These are phyloP conservation scores for Petrea volubilis DNA, from an alignment of 257 asterid genomes.

Conservation along the genomic window DNA sequence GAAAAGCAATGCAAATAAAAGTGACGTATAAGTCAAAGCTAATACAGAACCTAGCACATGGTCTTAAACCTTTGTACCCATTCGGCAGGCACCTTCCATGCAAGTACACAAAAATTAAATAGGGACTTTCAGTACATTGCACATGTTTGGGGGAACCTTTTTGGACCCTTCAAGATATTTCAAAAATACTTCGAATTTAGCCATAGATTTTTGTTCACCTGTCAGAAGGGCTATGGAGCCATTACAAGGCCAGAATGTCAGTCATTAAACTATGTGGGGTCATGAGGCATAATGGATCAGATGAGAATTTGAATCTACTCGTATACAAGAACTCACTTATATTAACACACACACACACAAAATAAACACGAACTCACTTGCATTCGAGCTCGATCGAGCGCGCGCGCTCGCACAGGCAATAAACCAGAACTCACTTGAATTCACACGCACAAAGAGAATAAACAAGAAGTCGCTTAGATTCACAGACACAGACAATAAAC, in stretches of 20 bases:
- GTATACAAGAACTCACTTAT: background rate
- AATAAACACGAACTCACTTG: too few species aligned
- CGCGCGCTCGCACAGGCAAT: too few species aligned
- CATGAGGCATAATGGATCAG: background rate
- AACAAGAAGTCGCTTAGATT: too few species aligned
- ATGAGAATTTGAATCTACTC: background rate
- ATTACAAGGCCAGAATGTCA: background rate
- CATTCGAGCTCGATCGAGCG: too few species aligned
- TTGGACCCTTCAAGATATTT: background rate
- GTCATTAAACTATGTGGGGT: constrained; percentile 3
- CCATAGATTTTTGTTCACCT: background rate
- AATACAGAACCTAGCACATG: background rate
- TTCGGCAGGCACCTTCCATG: constrained; percentile 8
- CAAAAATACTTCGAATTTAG: background rate
- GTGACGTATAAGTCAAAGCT: background rate
- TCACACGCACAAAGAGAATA: too few species aligned
- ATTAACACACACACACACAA: too few species aligned
- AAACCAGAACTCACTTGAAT: too few species aligned
- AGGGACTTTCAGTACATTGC: background rate
- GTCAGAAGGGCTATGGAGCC: background rate
- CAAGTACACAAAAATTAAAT: background rate
- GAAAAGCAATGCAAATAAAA: too few species aligned
- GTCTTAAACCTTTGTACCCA: background rate
- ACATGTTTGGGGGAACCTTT: background rate
- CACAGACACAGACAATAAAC: background rate